A percentile compares a stretch with the other conserved stretches of the same genome.
phyloP scores from a whole-genome alignment of 805 yeast species.

The Citeromyces matritensis region DNA sequence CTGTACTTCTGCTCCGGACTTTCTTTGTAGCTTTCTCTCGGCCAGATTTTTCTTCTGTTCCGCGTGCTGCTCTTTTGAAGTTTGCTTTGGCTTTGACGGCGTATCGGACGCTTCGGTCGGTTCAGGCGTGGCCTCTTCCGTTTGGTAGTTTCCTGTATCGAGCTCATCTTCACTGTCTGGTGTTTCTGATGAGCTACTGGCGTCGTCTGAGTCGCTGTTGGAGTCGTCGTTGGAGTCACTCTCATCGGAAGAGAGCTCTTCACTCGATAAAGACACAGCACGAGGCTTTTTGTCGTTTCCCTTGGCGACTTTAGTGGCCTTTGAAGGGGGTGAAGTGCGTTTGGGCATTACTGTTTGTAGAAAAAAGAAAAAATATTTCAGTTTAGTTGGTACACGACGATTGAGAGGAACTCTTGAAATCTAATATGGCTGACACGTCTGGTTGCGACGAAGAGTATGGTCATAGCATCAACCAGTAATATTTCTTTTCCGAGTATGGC shows the following conservation, averaged over 20 bases:
- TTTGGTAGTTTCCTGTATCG: conserved; percentile 1
- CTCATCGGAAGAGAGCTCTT: neutral
- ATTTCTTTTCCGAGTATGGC: too few relatives aligned
- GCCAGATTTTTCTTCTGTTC: conserved; percentile 67
- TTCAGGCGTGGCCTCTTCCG: conserved; percentile 3
- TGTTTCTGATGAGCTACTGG: neutral
- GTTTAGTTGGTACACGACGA: too few relatives aligned
- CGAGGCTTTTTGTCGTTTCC: neutral
- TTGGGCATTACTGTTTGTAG: too few relatives aligned
- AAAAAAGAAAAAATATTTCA: too few relatives aligned
- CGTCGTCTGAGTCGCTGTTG: neutral
- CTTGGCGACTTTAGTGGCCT: neutral
- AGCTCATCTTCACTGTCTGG: neutral
- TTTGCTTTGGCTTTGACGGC: conserved; percentile 14
- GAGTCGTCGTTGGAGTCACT: neutral
- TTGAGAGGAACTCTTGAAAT: too few relatives aligned
- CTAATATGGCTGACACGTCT: too few relatives aligned
- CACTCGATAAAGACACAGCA: neutral
- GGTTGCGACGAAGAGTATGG: too few relatives aligned
- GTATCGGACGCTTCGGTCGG: conserved; percentile 2
- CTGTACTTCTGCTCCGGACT: conserved; percentile 77
- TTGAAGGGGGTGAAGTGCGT: too few relatives aligned
- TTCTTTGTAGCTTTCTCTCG: conserved; percentile 79
- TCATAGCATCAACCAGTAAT: too few relatives aligned
- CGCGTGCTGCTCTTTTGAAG: conserved; percentile 56